A percentile compares a stretch with the other conserved stretches of the same genome.
Conservation (phyloP, 805 yeast species). For the Yarrowia porcina region DNA sequence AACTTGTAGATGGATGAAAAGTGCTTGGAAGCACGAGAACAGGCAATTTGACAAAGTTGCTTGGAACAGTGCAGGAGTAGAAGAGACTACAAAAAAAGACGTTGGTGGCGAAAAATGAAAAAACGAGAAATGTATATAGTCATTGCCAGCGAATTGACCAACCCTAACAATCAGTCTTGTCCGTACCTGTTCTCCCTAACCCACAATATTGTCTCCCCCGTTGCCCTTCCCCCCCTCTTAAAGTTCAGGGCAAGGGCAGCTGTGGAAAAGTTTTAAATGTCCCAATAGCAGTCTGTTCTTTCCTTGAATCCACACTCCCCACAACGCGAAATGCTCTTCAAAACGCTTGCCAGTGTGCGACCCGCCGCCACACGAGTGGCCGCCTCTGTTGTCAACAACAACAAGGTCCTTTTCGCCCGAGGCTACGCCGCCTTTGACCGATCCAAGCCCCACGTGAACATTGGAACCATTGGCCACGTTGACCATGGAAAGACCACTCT, state of each 20-base stretch:
- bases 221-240: neutral
- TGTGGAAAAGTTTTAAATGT: constrained; percentile 11
- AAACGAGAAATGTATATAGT: neutral
- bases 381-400: constrained; percentile 2
- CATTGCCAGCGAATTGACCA: neutral
- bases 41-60: neutral
- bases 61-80: neutral
- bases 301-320: neutral
- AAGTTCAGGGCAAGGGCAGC: neutral
- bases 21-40: too few species aligned
- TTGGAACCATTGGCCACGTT: constrained; percentile 98
- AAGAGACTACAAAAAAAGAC: neutral
- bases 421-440: constrained; percentile 68
- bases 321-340: constrained; percentile 12
- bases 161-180: neutral
- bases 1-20: neutral
- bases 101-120: neutral
- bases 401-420: constrained; percentile 21
- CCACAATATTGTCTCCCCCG: neutral
- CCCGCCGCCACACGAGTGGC: constrained; percentile 18
- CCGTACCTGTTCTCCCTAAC: neutral
- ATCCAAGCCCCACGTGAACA: constrained; percentile 92
- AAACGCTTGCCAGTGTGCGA: constrained; percentile 25
- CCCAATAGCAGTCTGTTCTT: neutral
- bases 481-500: constrained; percentile 98